Percentiles rank a stretch among this genome's conserved stretches.
Conservation (phyloP, 2,329 filamentous ascomycete genomes). For the Colletotrichum cereale region DNA sequence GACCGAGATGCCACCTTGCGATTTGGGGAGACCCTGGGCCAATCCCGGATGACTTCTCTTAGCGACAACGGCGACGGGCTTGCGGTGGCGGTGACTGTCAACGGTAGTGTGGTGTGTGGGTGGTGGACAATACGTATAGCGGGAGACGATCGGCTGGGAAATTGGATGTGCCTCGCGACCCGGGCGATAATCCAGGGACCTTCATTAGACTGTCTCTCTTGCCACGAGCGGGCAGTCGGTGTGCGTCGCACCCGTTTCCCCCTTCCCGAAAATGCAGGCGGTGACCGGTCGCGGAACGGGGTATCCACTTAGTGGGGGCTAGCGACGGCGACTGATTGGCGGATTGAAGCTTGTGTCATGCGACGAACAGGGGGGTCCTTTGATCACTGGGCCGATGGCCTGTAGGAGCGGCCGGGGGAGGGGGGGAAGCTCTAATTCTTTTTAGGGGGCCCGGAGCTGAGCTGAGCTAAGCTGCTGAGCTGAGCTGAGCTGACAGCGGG, state of each 20-base stretch:
- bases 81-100: constrained; percentile 7
- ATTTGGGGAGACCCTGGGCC: constrained; percentile 43
- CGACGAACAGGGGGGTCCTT: constrained; percentile 10
- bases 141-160: constrained; percentile 29
- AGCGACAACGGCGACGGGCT: constrained; percentile 2
- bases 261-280: constrained; percentile 27
- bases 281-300: constrained; percentile 36
- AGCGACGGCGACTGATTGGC: constrained; percentile 25
- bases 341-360: background rate
- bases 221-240: constrained; percentile 19
- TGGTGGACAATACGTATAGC: constrained; percentile 15
- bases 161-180: constrained; percentile 15
- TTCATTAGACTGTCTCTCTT: background rate
- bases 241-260: constrained; percentile 24
- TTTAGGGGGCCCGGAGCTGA: constrained; percentile 11
- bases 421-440: background rate
- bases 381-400: constrained; percentile 25
- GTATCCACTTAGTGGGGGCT: constrained; percentile 15
- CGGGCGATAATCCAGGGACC: constrained; percentile 9
- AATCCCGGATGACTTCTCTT: constrained; percentile 26
- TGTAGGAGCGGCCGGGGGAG: constrained; percentile 18
- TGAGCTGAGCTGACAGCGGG: constrained; percentile 27
- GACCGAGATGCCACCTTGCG: constrained; percentile 48
- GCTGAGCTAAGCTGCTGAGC: constrained; percentile 28
- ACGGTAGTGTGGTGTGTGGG: constrained; percentile 33